Evolutionary conservation across 768 basidiomycete genomes (phyloP).

Genomic region (Albatrellus ellisii): DNA sequence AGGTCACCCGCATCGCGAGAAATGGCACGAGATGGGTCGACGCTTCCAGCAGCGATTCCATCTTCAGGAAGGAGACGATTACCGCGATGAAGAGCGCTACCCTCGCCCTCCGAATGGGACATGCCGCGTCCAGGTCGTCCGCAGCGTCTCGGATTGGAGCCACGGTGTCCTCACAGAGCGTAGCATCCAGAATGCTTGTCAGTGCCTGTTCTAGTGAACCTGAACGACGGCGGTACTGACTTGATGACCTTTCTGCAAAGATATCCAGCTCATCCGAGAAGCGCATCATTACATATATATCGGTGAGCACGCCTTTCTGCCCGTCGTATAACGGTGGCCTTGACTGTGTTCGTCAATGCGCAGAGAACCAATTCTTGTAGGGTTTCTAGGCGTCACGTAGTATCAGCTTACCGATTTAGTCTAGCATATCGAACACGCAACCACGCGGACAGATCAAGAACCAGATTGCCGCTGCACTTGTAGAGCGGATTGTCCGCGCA

Average conservation of each 20-base stretch:
- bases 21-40: slow-evolving; percentile 29
- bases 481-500: slow-evolving; percentile 77
- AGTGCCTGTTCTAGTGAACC: slow-evolving; percentile 19
- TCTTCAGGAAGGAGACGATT: slow-evolving; percentile 21
- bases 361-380: slow-evolving; percentile 83
- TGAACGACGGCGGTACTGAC: not conserved
- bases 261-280: slow-evolving; percentile 69
- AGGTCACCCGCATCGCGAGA: slow-evolving; percentile 57
- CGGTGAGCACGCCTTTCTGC: slow-evolving; percentile 32
- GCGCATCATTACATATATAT: slow-evolving; percentile 89
- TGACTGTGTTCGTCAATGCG: not conserved
- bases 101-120: slow-evolving; percentile 31
- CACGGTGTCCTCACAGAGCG: slow-evolving; percentile 84
- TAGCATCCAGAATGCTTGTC: slow-evolving; percentile 90
- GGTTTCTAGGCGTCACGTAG: slow-evolving; percentile 14
- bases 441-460: slow-evolving; percentile 62
- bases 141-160: slow-evolving; percentile 89
- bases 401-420: not conserved
- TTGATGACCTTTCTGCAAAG: slow-evolving; percentile 22
- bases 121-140: slow-evolving; percentile 67
- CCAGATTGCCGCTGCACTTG: slow-evolving; percentile 70
- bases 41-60: slow-evolving; percentile 20
- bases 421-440: slow-evolving; percentile 65
- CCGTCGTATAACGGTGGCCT: not conserved
- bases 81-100: slow-evolving; percentile 24